These are phyloP conservation scores for Tricholoma sp. DNA, from an alignment of 768 basidiomycete genomes.

Conservation along the genomic window DNA sequence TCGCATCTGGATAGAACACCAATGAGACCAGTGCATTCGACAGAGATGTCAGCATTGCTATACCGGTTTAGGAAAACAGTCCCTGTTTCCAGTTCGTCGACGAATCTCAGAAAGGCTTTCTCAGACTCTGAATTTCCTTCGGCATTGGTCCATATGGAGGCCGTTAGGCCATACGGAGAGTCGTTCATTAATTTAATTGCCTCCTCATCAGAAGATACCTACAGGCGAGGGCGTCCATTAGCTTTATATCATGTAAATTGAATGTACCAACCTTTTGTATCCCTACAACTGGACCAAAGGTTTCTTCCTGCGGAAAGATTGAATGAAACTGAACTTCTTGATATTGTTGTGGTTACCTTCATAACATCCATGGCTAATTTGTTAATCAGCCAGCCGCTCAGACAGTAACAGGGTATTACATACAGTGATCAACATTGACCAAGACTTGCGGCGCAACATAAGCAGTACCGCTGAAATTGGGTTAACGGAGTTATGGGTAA, in stretches of 20 bases:
- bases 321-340: neutral
- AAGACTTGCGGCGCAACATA: conserved; percentile 92
- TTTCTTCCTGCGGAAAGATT: conserved; percentile 56
- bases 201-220: conserved; percentile 83
- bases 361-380: conserved; percentile 83
- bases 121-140: conserved; percentile 57
- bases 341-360: conserved; percentile 44
- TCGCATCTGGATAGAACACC: conserved; percentile 54
- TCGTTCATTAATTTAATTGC: conserved; percentile 94
- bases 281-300: conserved; percentile 90
- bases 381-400: conserved; percentile 5
- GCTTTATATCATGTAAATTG: neutral
- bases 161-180: conserved; percentile 91
- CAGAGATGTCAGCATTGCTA: neutral
- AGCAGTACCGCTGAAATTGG: conserved; percentile 57
- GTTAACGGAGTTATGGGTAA: neutral
- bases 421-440: conserved; percentile 83
- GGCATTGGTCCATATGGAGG: conserved; percentile 88
- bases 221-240: neutral
- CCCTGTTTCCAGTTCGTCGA: conserved; percentile 74
- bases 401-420: conserved; percentile 25
- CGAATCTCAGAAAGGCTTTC: conserved; percentile 59
- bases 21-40: neutral
- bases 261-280: conserved; percentile 70
- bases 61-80: conserved; percentile 92